A percentile compares a stretch with the other conserved stretches of the same genome.
These are phyloP conservation scores for Pyrus bretschneideri DNA, from an alignment of 306 rosid genomes.

Conservation along the genomic window DNA sequence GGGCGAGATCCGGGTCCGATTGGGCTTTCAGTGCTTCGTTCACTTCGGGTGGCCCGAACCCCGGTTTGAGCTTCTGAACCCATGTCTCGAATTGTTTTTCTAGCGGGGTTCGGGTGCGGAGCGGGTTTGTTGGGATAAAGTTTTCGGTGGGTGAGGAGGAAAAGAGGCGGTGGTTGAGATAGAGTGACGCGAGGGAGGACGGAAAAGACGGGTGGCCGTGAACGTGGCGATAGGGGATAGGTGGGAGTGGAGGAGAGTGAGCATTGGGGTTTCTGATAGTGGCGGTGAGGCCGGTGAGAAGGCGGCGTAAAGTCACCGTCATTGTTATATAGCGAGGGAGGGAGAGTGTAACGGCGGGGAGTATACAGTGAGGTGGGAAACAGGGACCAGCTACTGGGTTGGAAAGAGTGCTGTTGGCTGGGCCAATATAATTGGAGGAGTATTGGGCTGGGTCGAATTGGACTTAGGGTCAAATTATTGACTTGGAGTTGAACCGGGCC, in stretches of 20 bases:
- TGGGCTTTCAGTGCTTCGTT: conserved; percentile 55
- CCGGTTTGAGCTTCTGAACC: conserved; percentile 78
- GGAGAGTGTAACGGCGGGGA: neutral
- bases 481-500: neutral
- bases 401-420: neutral
- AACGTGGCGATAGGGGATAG: conserved; percentile 7
- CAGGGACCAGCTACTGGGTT: neutral
- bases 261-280: conserved; percentile 10
- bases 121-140: conserved; percentile 10
- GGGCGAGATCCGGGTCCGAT: conserved; percentile 79
- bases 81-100: conserved; percentile 79
- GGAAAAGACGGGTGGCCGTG: neutral
- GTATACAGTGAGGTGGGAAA: neutral
- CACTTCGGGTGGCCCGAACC: conserved; percentile 63
- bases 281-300: conserved; percentile 17
- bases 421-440: neutral
- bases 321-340: neutral
- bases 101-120: conserved; percentile 54
- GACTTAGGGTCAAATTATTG: neutral
- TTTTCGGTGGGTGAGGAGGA: conserved; percentile 18
- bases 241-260: conserved; percentile 6
- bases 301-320: conserved; percentile 24
- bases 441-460: neutral
- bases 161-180: conserved; percentile 4
- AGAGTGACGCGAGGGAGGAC: neutral